Conservation (phyloP, 163 green algal species). For the Coccomyxa subellipsoidea region DNA sequence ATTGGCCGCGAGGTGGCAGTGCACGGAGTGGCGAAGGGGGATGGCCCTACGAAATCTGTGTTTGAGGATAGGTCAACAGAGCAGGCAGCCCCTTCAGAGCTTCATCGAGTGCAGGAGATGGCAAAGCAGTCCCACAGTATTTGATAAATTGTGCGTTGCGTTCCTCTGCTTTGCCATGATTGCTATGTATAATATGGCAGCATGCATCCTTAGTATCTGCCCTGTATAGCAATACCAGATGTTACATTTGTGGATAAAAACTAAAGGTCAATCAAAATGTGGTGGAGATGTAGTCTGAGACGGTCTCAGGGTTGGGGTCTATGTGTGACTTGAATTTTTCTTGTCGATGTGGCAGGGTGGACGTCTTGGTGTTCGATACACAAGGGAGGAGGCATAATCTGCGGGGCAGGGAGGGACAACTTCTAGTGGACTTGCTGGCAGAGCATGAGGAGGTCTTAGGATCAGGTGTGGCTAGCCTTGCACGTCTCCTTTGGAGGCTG, state of each 20-base stretch:
- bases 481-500: no score
- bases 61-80: background rate
- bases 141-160: background rate
- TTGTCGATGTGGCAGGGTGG: constrained; percentile 25
- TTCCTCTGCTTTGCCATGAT: background rate
- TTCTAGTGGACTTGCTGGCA: constrained; percentile 33
- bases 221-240: background rate
- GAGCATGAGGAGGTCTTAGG: constrained; percentile 32
- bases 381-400: constrained; percentile 29
- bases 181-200: background rate
- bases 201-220: background rate
- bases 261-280: no score
- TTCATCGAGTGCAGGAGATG: background rate
- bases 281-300: no score
- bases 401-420: constrained; percentile 30
- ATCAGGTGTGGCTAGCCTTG: constrained; percentile 16
- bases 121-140: background rate
- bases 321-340: background rate
- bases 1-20: background rate
- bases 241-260: no score
- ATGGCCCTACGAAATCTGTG: background rate
- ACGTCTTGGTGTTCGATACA: constrained; percentile 37
- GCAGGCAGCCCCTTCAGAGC: background rate
- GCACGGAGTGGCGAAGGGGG: background rate
- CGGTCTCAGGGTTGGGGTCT: background rate